A percentile compares a stretch with the other conserved stretches of the same genome.
Conservation (phyloP, 257 asterid species). For the Solanum clarkiae region DNA sequence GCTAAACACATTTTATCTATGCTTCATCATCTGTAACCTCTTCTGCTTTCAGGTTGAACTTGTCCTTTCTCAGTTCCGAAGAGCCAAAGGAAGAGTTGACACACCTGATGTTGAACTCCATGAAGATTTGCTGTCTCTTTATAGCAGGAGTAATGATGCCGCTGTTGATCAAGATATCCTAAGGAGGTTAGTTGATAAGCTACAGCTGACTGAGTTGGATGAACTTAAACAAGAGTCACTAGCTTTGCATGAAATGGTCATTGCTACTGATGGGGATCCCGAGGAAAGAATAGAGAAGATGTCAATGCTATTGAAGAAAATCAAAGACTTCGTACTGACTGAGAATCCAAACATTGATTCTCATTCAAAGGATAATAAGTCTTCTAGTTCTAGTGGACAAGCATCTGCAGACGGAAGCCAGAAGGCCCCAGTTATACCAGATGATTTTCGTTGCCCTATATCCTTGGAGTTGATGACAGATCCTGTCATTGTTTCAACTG, state of each 20-base stretch:
- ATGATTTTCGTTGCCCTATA: conserved; percentile 96
- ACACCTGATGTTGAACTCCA: conserved; percentile 64
- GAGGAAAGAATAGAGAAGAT: conserved; percentile 87
- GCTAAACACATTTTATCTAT: background rate
- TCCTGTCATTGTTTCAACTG: conserved; percentile 98
- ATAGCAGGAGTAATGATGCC: conserved; percentile 28
- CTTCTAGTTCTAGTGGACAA: conserved; percentile 36
- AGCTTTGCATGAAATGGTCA: conserved; percentile 96
- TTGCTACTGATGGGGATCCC: conserved; percentile 82
- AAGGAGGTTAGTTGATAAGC: conserved; percentile 61
- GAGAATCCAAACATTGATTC: conserved; percentile 54
- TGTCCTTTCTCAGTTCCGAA: conserved; percentile 87
- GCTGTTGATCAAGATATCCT: conserved; percentile 37
- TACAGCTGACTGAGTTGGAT: conserved; percentile 67
- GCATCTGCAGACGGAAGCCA: conserved; percentile 26
- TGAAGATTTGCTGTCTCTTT: conserved; percentile 66
- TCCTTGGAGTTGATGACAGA: conserved; percentile 92
- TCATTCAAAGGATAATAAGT: conserved; percentile 27
- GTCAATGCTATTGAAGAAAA: conserved; percentile 85
- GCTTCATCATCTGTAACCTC: background rate
- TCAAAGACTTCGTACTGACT: conserved; percentile 87
- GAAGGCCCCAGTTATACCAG: conserved; percentile 68
- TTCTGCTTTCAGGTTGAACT: conserved; percentile 65
- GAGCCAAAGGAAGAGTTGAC: conserved; percentile 92
- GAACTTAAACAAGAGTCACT: conserved; percentile 92